Evolutionary conservation across 345 rosid genomes (phyloP), one percentile per base, ranked within the genome.

Genomic region (Eucalyptus cladocalyx): DNA sequence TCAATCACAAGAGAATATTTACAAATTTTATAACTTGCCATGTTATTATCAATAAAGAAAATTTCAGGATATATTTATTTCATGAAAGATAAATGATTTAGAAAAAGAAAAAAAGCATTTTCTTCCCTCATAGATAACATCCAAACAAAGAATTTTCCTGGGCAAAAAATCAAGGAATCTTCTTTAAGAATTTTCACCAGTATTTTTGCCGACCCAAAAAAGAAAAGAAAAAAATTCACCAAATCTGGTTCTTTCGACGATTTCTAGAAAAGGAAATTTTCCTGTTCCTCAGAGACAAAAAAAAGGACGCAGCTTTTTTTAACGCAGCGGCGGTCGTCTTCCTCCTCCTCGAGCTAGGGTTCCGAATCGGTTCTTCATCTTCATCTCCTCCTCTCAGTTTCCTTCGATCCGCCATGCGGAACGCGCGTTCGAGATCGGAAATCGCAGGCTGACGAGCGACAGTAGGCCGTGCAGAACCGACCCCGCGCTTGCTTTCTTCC

Each of bases 11-110:
- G 8, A 32, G 42, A 32, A 67, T 53, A 8, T 32, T n/a, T 32
- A 32, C 4, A 0, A 69, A 9, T 34, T 8, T 69, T 32, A 17
- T 0, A 67, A 16, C 23, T 32, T 17, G 6, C 14, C 15, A 0
- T 6, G 2, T 11, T 19, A 72, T 72, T 72, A 72, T 11, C 21
- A 5, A 19, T 18, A 72, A 15, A 65, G 0, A n/a, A 30, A n/a
- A 15, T n/a, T n/a, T 7, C 0, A n/a, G 10, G 37, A 15, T 65
- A 16, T 30, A 7, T 15, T 65, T 14, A 65, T 65, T 65, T n/a
- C 2, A 6, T 1, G 3, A 19, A 72, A 18, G 11, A 72, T 18
- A 2, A 9, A 72, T 11, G 23, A 34, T 19, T 32, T 9, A 67
- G 2, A 67, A 69, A 69, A 18, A 3, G 34, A 28, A 28, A 11